These are phyloP conservation scores for Primulina huaijiensis DNA, from an alignment of 257 asterid species.

Conservation along the genomic window DNA sequence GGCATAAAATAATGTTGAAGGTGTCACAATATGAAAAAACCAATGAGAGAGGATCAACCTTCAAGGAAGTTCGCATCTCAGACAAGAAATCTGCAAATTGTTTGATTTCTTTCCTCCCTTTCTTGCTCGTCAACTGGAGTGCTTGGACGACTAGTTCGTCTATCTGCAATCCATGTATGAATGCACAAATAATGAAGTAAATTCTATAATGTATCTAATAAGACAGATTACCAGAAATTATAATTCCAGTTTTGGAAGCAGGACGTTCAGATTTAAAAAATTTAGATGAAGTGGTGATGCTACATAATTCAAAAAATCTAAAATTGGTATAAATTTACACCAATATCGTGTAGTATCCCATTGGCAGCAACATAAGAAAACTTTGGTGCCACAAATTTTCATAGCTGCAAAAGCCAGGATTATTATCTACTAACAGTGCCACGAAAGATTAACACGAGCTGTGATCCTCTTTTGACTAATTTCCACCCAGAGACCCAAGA, in stretches of 20 bases:
- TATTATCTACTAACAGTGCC: background rate
- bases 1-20: conserved; percentile 2
- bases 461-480: background rate
- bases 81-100: conserved; percentile 62
- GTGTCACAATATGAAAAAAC: conserved; percentile 14
- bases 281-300: background rate
- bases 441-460: background rate
- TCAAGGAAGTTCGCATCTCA: conserved; percentile 66
- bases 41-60: conserved; percentile 45
- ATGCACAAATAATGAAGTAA: conserved; percentile 2
- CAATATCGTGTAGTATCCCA: background rate
- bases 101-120: conserved; percentile 55
- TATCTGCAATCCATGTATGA: conserved; percentile 49
- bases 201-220: conserved; percentile 22
- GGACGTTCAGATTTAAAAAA: background rate
- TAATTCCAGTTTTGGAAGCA: background rate
- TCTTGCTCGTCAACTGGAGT: conserved; percentile 40
- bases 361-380: background rate
- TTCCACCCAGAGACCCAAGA: too few relatives aligned
- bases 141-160: conserved; percentile 83
- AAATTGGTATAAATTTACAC: background rate
- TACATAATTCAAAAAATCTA: background rate
- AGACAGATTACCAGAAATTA: conserved; percentile 4
- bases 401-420: background rate
- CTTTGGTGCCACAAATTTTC: background rate